Conservation (phyloP, 805 yeast genomes). For the Candida taoyuanica region DNA sequence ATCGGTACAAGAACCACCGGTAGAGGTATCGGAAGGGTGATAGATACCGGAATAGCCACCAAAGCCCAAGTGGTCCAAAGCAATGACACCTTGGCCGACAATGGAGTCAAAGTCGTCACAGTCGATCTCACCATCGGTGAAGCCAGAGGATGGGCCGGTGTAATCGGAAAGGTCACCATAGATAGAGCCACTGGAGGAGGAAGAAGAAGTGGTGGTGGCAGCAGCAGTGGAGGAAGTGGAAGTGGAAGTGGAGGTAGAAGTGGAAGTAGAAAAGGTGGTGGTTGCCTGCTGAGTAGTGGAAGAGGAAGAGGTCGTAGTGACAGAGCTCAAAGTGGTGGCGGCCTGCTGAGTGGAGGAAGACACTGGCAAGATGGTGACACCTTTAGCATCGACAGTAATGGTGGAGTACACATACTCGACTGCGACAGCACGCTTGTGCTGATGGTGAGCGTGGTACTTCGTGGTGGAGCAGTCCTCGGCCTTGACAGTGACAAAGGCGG, state of each 20-base stretch:
- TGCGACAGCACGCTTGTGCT: constrained; percentile 49
- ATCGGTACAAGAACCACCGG: constrained; percentile 65
- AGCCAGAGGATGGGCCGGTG: constrained; percentile 51
- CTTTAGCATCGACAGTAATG: constrained; percentile 47
- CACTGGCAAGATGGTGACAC: constrained; percentile 35
- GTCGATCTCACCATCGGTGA: constrained; percentile 63
- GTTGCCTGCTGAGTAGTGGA: constrained; percentile 20
- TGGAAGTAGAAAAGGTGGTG: constrained; percentile 15
- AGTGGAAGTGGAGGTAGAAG: constrained; percentile 24
- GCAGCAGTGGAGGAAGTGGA: constrained; percentile 21
- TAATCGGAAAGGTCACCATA: constrained; percentile 58
- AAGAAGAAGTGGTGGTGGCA: constrained; percentile 19
- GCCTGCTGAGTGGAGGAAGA: constrained; percentile 10
- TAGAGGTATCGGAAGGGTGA: constrained; percentile 53
- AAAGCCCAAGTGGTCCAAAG: constrained; percentile 64
- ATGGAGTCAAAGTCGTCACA: constrained; percentile 66
- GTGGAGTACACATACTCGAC: constrained; percentile 51
- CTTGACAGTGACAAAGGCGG: constrained; percentile 9
- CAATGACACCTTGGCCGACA: constrained; percentile 73
- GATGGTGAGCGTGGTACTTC: constrained; percentile 36
- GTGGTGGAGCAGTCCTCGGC: constrained; percentile 19
- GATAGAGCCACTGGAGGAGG: constrained; percentile 23
- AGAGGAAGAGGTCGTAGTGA: constrained; percentile 19
- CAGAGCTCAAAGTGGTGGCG: constrained; percentile 5
- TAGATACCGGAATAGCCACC: constrained; percentile 82